These are phyloP conservation scores for Ichthyophonus hoferi DNA, from an alignment of 208 protist species.

Conservation along the genomic window DNA sequence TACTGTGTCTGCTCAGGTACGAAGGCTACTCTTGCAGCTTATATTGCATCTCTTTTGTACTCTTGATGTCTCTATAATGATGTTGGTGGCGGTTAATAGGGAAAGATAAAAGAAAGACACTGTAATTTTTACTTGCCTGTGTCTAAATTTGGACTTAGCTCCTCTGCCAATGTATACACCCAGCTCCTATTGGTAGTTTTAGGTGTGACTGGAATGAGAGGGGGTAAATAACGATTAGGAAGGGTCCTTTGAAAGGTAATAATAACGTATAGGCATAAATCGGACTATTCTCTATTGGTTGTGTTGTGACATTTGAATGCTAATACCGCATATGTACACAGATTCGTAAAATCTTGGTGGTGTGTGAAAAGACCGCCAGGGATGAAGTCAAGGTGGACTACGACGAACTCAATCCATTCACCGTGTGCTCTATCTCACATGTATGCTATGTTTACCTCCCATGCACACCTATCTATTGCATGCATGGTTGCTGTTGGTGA, in stretches of 20 bases:
- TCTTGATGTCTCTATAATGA: neutral
- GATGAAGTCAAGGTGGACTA: conserved; percentile 80
- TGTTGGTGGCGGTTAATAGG: neutral
- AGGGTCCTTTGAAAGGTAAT: too few species aligned
- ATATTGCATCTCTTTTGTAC: neutral
- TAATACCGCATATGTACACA: too few species aligned
- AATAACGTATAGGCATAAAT: too few species aligned
- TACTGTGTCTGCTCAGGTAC: conserved; percentile 70
- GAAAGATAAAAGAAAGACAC: neutral
- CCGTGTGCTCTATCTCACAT: conserved; percentile 72
- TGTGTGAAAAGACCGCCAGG: conserved; percentile 73
- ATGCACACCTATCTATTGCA: too few species aligned
- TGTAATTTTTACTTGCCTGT: neutral
- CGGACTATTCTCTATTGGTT: too few species aligned
- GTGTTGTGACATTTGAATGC: too few species aligned
- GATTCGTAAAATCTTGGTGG: conserved; percentile 77
- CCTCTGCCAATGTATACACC: neutral
- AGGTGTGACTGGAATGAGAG: too few species aligned
- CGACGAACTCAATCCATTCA: conserved; percentile 91
- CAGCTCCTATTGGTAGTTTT: neutral
- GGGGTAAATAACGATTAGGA: too few species aligned
- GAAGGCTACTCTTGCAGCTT: neutral
- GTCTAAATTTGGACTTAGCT: neutral
- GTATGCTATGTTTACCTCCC: too few species aligned
- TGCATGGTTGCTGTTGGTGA: too few species aligned